Evolutionary conservation across 495 filamentous ascomycete species (phyloP).

Genomic region (Cercophora sp.): DNA sequence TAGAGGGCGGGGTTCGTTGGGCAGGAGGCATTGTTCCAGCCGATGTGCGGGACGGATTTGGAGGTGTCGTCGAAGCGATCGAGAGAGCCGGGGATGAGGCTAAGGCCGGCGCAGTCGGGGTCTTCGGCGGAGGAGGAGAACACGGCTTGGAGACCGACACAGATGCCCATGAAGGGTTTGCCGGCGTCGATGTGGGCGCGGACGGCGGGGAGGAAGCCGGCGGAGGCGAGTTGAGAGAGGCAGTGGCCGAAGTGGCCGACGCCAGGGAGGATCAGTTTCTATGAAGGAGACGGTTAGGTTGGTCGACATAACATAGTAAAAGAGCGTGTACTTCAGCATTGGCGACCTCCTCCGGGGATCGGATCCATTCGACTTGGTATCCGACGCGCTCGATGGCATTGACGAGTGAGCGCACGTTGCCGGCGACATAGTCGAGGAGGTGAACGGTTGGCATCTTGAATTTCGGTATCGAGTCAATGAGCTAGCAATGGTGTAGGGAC

Average conservation of each 20-base stretch:
- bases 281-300: conserved; percentile 4
- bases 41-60: conserved; percentile 95
- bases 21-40: conserved; percentile 82
- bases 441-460: conserved; percentile 80
- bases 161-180: conserved; percentile 97
- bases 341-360: conserved; percentile 72
- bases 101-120: conserved; percentile 63
- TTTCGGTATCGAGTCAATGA: too few relatives aligned
- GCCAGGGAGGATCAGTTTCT: conserved; percentile 90
- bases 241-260: conserved; percentile 98
- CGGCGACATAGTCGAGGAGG: conserved; percentile 73
- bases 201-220: conserved; percentile 78
- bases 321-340: conserved; percentile 65
- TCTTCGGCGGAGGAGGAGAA: conserved; percentile 83
- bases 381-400: conserved; percentile 96
- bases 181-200: conserved; percentile 74
- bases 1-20: conserved; percentile 56
- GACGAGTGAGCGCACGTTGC: conserved; percentile 90
- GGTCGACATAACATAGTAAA: not conserved
- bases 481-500: too few relatives aligned
- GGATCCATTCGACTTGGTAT: conserved; percentile 91
- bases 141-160: conserved; percentile 87
- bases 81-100: conserved; percentile 66
- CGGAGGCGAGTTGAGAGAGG: conserved; percentile 70
- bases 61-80: conserved; percentile 68